Base-by-base conservation (phyloP, 2,329 filamentous ascomycete species). In the Penicillium sp. region DNA sequence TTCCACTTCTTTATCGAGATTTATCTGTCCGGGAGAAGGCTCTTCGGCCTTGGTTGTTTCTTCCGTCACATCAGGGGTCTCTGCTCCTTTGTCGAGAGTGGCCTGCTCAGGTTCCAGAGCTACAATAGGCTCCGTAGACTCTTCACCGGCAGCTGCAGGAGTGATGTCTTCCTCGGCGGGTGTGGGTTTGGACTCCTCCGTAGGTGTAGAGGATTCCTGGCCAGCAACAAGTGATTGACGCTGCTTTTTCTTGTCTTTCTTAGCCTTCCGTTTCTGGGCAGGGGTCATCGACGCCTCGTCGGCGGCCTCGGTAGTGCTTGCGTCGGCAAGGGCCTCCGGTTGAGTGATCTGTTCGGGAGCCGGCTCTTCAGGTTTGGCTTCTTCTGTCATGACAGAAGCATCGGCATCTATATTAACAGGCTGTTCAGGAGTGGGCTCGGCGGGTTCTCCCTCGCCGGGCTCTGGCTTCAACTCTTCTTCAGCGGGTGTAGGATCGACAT, bases 181-280 rank as follows among this genome's bases (percentile, higher is more conserved):
- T 9, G 34, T 40, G 19, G 48, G 36, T 16, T 58, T 57, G 4
- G 45, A 11, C 9, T 38, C 49, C 19, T 52, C 50, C 34, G 13
- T 14, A 19, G 50, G 9, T 1, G 3, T 16, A 23, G 29, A 2
- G n/a, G 32, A 18, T 18, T 51, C 46, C 1, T 53, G 41, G 14
- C 59, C 57, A 2, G 51, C 46, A 34, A 48, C 38, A n/a, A 57
- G 47, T 18, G 62, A 62, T 27, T 64, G 59, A 46, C 62, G 59
- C 57, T 63, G 57, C 55, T 63, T 64, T 39, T 64, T 63, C 47
- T 59, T 65, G 13, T 63, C 60, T 42, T 65, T 60, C 49, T 62
- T 62, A 4, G 53, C 53, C 27, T 62, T 61, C n/a, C 43, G 39
- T 51, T 55, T 62, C 30, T 62, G 56, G 0, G 60, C 58, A 27